Percentiles rank a stretch among this genome's conserved stretches.
These are phyloP conservation scores for Pelargonium nanum DNA, from an alignment of 345 rosid genomes.

Conservation along the genomic window DNA sequence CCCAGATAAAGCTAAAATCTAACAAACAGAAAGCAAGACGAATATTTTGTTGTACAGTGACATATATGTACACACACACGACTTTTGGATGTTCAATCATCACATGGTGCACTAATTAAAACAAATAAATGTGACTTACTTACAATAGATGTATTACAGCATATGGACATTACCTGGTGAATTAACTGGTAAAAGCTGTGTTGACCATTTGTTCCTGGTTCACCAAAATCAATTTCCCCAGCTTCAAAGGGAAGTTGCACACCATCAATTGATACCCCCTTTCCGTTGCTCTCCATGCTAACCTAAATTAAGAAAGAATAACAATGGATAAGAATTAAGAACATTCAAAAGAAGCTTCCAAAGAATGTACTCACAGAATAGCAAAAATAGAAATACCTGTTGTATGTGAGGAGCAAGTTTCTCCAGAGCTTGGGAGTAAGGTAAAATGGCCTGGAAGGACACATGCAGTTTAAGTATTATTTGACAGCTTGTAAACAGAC, in stretches of 20 bases:
- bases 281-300: constrained; percentile 99
- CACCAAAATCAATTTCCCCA: constrained; percentile 98
- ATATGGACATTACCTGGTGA: constrained; percentile 65
- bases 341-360: neutral
- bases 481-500: too few relatives aligned
- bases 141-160: neutral
- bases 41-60: too few relatives aligned
- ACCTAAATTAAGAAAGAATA: constrained; percentile 35
- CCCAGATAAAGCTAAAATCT: neutral
- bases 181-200: constrained; percentile 99
- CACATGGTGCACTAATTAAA: too few relatives aligned
- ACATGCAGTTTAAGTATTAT: constrained; percentile 10
- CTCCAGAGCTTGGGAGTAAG: constrained; percentile 90
- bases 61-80: neutral
- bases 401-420: constrained; percentile 94
- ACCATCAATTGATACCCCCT: constrained; percentile 93
- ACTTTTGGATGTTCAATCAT: neutral
- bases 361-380: neutral
- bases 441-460: constrained; percentile 72
- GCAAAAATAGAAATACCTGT: constrained; percentile 42
- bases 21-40: neutral
- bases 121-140: neutral
- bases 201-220: constrained; percentile 97
- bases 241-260: constrained; percentile 70
- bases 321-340: neutral